Evolutionary conservation across 2,329 filamentous ascomycete species (phyloP).

Genomic region (Colletotrichum godetiae): DNA sequence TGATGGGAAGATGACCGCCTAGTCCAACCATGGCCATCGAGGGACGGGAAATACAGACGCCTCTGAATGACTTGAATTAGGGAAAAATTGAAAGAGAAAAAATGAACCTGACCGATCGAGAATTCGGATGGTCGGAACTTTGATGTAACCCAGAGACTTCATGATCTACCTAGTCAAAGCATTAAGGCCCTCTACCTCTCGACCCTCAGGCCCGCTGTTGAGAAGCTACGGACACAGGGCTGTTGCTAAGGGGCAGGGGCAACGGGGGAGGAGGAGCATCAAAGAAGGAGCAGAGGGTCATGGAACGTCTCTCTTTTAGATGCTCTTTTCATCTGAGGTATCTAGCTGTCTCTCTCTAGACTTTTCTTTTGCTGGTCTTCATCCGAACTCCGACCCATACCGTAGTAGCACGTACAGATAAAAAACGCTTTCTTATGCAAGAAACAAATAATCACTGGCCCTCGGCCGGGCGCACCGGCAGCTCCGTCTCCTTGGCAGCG

Average conservation of each 20-base stretch:
- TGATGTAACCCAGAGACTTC: neutral
- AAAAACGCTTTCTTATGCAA: constrained; percentile 19
- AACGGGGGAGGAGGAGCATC: no score
- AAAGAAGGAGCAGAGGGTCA: neutral
- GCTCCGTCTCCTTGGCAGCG: constrained; percentile 31
- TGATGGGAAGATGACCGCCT: neutral
- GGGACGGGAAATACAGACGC: neutral
- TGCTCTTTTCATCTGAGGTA: constrained; percentile 29
- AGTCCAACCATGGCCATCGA: neutral
- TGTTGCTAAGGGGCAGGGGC: neutral
- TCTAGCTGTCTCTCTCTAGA: constrained; percentile 32
- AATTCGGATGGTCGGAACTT: neutral
- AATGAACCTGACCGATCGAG: neutral
- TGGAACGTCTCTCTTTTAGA: neutral
- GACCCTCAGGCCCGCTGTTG: neutral
- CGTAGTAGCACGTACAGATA: constrained; percentile 31
- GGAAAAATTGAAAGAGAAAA: no score
- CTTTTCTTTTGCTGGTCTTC: constrained; percentile 27
- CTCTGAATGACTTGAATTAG: no score
- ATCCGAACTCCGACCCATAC: constrained; percentile 34
- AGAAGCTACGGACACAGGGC: neutral
- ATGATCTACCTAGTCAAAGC: neutral
- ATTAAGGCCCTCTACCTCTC: neutral
- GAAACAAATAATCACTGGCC: constrained; percentile 16
- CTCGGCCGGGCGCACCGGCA: constrained; percentile 30